Base-by-base conservation (phyloP, 129 eudicot genomes). In the Scalesia atractyloides region DNA sequence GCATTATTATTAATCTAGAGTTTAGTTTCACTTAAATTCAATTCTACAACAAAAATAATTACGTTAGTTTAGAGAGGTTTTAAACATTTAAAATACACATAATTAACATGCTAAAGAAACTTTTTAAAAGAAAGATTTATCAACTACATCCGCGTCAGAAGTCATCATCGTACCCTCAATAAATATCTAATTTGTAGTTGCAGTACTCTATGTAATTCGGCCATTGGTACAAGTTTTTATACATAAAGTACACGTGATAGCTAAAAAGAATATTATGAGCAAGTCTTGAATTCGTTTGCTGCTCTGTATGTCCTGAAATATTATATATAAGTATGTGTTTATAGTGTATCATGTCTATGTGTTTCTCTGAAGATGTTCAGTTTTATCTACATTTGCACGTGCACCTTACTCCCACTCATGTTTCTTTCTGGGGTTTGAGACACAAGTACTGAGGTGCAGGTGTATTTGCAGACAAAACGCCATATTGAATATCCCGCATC, bases 361-460 rank as follows among this genome's bases (percentile, higher is more conserved):
- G 8, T 18, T 12, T 47, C 62, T 51, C 80, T 43, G 74, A 70
- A 78, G 82, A 64, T 56, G 9, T 9, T 41, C 14, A 15, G 7
- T 26, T 79, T 80, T 69, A 68, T 77, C 91, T 86, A 87, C 91
- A 83, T 86, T 86, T 86, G 82, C 85, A 86, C 91, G 85, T 86
- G 87, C 91, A 83, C 78, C 87, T 86, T 58, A 70, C 51, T 22
- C 26, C 1, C 26, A 22, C 26, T 37, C 47, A 26, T 3, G 3
- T 74, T 39, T 24, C 58, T 39, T 16, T 22, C 60, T 6, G 2
- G 50, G 44, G 16, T 41, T 67, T 65, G 61, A 64, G 73, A 26
- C 24, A 59, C 44, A 72, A 12, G 8, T 13, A 44, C 7, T 56
- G 52, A 84, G 88, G 82, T 73, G 88, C 82, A 84, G 85, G 46